Conservation (phyloP, 129 eudicot species). For the Saposhnikovia divaricata region DNA sequence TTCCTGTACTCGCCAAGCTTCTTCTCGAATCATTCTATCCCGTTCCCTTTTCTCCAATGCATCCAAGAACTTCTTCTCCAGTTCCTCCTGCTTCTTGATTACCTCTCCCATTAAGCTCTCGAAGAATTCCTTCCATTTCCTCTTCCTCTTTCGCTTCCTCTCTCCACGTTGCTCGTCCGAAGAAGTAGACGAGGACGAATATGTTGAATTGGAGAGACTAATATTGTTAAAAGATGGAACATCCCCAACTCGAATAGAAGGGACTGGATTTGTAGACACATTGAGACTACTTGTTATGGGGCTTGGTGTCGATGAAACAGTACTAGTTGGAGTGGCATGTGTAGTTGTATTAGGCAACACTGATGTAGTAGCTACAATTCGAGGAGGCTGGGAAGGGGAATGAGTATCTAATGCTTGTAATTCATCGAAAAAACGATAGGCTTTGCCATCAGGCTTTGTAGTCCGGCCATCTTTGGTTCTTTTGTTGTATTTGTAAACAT, state of each 20-base stretch:
- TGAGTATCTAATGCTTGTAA: slow-evolving; percentile 69
- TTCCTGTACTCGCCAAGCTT: slow-evolving; percentile 77
- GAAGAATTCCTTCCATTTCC: slow-evolving; percentile 76
- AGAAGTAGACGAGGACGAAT: slow-evolving; percentile 68
- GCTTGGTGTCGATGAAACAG: slow-evolving; percentile 14
- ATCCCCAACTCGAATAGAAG: slow-evolving; percentile 5
- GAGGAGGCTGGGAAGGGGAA: slow-evolving; percentile 16
- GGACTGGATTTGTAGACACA: slow-evolving; percentile 22
- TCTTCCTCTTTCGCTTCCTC: slow-evolving; percentile 45
- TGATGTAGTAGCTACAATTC: neutral
- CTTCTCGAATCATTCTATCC: slow-evolving; percentile 62
- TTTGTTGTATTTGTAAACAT: slow-evolving; percentile 84
- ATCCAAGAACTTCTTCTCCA: slow-evolving; percentile 62
- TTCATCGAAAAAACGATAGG: slow-evolving; percentile 85
- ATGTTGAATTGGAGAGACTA: slow-evolving; percentile 40
- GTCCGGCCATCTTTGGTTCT: slow-evolving; percentile 85
- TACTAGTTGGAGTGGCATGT: neutral
- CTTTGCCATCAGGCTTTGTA: slow-evolving; percentile 71
- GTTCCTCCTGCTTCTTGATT: slow-evolving; percentile 67
- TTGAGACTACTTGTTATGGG: slow-evolving; percentile 6
- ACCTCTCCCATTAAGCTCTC: slow-evolving; percentile 67
- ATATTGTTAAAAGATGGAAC: neutral
- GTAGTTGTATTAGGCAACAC: neutral
- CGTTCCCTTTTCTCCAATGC: slow-evolving; percentile 68
- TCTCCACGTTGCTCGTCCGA: slow-evolving; percentile 60